A percentile compares a stretch with the other conserved stretches of the same genome.
Conservation (phyloP, 441 rosid genomes). For the Manihot esculenta region DNA sequence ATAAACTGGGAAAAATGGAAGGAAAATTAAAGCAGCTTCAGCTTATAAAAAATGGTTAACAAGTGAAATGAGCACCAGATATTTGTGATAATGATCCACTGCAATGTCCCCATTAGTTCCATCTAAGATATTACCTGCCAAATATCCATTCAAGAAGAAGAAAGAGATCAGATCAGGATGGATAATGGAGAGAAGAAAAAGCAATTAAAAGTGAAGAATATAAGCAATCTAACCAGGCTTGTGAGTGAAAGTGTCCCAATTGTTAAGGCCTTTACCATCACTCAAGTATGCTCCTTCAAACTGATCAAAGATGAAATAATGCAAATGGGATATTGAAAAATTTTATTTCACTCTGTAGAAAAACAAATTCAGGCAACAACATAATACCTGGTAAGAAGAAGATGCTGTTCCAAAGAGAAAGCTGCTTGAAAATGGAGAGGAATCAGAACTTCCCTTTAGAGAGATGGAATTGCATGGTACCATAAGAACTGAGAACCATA, state of each 20-base stretch:
- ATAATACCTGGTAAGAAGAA: slow-evolving; percentile 68
- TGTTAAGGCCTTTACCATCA: slow-evolving; percentile 65
- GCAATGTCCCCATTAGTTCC: slow-evolving; percentile 60
- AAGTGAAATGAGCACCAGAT: slow-evolving; percentile 30
- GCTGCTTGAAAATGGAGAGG: slow-evolving; percentile 39
- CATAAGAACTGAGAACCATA: slow-evolving; percentile 20
- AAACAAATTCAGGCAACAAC: slow-evolving; percentile 4
- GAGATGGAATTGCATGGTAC: slow-evolving; percentile 22
- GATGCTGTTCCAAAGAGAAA: slow-evolving; percentile 81
- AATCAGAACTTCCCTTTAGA: slow-evolving; percentile 10
- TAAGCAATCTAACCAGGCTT: slow-evolving; percentile 40
- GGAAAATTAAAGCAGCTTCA: background rate
- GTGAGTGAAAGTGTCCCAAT: slow-evolving; percentile 67
- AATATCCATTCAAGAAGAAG: background rate
- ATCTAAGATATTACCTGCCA: slow-evolving; percentile 47
- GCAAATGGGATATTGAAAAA: background rate
- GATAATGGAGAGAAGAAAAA: background rate
- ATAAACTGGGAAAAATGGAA: background rate
- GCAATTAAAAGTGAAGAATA: background rate
- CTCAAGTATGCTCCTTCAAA: slow-evolving; percentile 70
- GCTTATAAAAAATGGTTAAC: background rate
- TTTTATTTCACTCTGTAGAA: background rate
- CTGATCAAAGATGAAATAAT: slow-evolving; percentile 26
- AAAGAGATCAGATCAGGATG: background rate
- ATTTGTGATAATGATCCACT: slow-evolving; percentile 69